phyloP scores from a whole-genome alignment of 78 protist genomes.

The Dictyostelium intermedium region DNA sequence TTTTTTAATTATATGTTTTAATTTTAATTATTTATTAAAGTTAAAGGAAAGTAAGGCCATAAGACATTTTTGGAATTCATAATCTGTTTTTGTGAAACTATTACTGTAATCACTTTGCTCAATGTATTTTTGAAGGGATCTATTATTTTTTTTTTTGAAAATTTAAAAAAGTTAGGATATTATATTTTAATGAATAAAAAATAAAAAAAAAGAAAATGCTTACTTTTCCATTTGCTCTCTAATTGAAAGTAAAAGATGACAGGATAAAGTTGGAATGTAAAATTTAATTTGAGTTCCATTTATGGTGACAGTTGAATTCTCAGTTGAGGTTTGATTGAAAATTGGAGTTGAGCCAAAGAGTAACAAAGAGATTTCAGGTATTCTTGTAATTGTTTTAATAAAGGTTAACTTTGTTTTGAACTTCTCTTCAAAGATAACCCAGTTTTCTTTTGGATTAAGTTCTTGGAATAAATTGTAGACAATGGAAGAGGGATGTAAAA shows the following conservation, averaged over 20 bases:
- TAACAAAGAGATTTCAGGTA: slow-evolving; percentile 1
- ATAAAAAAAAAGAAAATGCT: neutral
- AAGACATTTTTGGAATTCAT: neutral
- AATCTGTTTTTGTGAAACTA: neutral
- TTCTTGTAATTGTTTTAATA: slow-evolving; percentile 3
- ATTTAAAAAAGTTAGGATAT: neutral
- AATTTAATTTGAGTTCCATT: slow-evolving; percentile 23
- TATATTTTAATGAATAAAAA: neutral
- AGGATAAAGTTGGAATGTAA: neutral
- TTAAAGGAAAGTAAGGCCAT: neutral
- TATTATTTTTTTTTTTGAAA: neutral
- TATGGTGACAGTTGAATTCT: neutral
- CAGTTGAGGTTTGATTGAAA: neutral
- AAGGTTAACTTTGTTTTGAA: slow-evolving; percentile 14
- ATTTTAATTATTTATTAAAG: neutral
- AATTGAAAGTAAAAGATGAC: neutral
- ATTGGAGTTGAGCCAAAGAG: slow-evolving; percentile 1
- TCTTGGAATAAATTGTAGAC: slow-evolving; percentile 1
- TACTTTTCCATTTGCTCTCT: slow-evolving; percentile 22
- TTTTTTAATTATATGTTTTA: neutral
- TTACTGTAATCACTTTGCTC: neutral
- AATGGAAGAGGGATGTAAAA: slow-evolving; percentile 34
- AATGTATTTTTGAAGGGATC: neutral
- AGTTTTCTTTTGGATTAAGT: neutral
- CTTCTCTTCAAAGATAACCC: slow-evolving; percentile 51